Evolutionary conservation across 768 basidiomycete species (phyloP).

Genomic region (Mrakia blollopis): DNA sequence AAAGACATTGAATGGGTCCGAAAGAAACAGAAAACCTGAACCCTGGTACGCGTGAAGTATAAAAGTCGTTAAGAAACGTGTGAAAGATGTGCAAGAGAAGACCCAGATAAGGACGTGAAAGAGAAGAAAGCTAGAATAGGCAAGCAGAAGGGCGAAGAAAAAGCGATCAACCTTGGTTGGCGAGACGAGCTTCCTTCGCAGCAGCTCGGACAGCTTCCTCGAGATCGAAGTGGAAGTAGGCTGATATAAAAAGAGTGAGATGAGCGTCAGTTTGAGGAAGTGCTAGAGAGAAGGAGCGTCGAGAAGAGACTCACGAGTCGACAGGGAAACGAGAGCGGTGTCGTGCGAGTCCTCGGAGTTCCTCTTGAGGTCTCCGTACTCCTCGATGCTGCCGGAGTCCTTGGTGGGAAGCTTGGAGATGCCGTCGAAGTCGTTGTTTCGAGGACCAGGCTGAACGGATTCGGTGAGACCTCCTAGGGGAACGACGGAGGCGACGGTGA

Average conservation of each 20-base stretch:
- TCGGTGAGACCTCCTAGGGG: slow-evolving; percentile 48
- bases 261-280: background rate
- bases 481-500: slow-evolving; percentile 75
- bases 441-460: slow-evolving; percentile 35
- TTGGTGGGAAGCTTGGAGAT: background rate
- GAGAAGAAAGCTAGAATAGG: background rate
- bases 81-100: background rate
- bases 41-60: too few relatives aligned
- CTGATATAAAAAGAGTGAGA: slow-evolving; percentile 39
- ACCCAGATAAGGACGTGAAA: background rate
- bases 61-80: too few relatives aligned
- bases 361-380: background rate
- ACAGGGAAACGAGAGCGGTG: too few relatives aligned
- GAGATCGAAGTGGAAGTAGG: slow-evolving; percentile 81
- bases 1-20: too few relatives aligned
- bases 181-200: background rate
- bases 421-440: slow-evolving; percentile 27
- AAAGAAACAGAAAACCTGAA: too few relatives aligned
- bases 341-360: background rate
- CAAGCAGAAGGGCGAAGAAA: background rate
- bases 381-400: background rate
- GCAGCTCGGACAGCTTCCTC: slow-evolving; percentile 40
- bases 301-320: background rate
- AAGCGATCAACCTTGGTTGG: background rate
- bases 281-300: background rate